These are phyloP conservation scores for Arctium minus DNA, from an alignment of 129 eudicot genomes.

Conservation along the genomic window DNA sequence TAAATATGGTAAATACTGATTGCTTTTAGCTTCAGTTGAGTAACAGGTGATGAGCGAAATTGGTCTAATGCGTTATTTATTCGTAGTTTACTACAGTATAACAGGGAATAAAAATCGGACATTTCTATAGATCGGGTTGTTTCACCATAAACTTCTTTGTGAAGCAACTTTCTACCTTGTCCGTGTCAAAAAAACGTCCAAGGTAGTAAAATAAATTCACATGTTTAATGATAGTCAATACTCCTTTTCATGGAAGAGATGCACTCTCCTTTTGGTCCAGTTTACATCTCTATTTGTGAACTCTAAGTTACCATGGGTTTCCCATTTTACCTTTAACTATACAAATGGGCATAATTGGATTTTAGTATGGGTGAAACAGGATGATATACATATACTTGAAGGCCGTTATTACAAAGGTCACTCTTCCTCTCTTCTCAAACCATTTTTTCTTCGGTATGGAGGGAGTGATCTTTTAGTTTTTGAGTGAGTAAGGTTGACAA, in stretches of 20 bases:
- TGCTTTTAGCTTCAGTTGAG: not conserved
- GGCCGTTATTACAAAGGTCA: not conserved
- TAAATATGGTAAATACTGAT: not conserved
- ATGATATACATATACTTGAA: not conserved
- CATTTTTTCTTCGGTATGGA: not conserved
- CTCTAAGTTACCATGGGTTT: not conserved
- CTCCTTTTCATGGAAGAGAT: not conserved
- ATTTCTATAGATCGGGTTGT: not conserved
- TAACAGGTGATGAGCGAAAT: not conserved
- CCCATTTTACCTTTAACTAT: not conserved
- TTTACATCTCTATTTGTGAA: not conserved
- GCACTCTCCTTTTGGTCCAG: not conserved
- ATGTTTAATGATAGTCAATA: not conserved
- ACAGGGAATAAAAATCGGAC: not conserved
- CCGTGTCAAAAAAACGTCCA: not conserved
- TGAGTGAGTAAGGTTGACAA: not conserved
- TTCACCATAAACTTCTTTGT: not conserved
- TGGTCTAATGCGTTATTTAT: not conserved
- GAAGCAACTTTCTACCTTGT: not conserved
- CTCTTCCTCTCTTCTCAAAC: not conserved
- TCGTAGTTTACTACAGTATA: not conserved
- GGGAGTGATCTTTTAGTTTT: not conserved
- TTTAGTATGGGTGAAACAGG: not conserved
- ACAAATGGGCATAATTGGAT: not conserved
- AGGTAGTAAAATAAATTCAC: not conserved